These are phyloP conservation scores for Jacaranda copaia DNA, from an alignment of 257 asterid genomes.

Conservation along the genomic window DNA sequence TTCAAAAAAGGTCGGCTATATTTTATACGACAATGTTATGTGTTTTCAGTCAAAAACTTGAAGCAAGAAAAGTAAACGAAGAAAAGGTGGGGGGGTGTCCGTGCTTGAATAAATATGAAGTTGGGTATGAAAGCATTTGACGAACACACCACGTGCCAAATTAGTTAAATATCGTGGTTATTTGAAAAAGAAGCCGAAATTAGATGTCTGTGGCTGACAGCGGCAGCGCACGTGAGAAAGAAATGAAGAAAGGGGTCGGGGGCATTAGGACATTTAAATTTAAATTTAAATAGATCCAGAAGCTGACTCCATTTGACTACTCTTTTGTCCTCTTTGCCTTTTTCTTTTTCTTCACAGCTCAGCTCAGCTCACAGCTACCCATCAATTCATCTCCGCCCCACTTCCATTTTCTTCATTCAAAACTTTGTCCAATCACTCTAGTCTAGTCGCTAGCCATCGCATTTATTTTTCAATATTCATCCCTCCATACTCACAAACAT, in stretches of 20 bases:
- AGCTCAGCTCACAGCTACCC: background rate
- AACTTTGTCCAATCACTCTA: too few relatives aligned
- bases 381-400: background rate
- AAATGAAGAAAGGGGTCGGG: slow-evolving; percentile 14
- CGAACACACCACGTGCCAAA: background rate
- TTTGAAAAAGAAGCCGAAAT: too few relatives aligned
- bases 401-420: too few relatives aligned
- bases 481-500: too few relatives aligned
- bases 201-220: slow-evolving; percentile 13
- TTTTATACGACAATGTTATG: too few relatives aligned
- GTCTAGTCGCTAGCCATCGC: too few relatives aligned
- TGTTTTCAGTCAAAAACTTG: slow-evolving; percentile 27
- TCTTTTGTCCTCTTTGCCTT: slow-evolving; percentile 33
- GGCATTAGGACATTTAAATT: background rate
- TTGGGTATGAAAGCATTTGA: slow-evolving; percentile 40
- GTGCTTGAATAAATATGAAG: background rate
- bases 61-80: background rate
- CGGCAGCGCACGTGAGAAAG: slow-evolving; percentile 43
- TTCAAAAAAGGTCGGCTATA: too few relatives aligned
- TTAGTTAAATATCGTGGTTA: background rate
- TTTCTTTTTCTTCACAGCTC: background rate
- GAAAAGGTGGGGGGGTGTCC: too few relatives aligned
- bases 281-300: background rate
- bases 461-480: too few relatives aligned
- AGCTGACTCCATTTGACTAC: slow-evolving; percentile 44